Conservation (phyloP, 139 green algal species). For the Chlorella sp. region DNA sequence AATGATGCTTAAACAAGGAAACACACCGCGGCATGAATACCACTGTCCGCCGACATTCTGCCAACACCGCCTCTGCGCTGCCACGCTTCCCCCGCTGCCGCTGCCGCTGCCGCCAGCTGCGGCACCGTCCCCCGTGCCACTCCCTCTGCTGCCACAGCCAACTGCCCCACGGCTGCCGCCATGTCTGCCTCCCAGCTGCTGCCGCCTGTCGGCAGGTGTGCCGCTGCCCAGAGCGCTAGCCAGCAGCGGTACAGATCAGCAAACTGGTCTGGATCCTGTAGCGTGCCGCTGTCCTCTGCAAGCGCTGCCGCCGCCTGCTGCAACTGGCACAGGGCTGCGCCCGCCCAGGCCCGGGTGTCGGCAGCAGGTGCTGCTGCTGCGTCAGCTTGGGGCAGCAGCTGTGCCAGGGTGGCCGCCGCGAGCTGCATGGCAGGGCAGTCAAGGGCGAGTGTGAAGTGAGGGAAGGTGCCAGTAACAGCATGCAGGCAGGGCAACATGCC, state of each 20-base stretch:
- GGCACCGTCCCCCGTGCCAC: background rate
- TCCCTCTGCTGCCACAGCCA: background rate
- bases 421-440: background rate
- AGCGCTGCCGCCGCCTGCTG: background rate
- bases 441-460: background rate
- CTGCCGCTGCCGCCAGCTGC: background rate
- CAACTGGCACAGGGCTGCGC: background rate
- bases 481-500: too few relatives aligned
- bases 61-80: too few relatives aligned
- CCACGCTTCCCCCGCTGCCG: background rate
- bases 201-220: background rate
- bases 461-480: too few relatives aligned
- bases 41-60: too few relatives aligned
- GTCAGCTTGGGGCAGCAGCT: background rate
- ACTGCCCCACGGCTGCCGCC: background rate
- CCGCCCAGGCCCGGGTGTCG: background rate
- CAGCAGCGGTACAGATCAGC: background rate
- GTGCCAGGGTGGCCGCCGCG: background rate
- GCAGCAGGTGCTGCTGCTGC: background rate
- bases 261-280: background rate
- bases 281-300: too few relatives aligned
- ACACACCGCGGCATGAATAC: too few relatives aligned
- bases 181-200: background rate
- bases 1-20: too few relatives aligned
- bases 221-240: constrained; percentile 20